Percentiles rank a stretch among this genome's conserved stretches.
Conservation (phyloP, 164 flowering plant species). For the Vitis vinifera region DNA sequence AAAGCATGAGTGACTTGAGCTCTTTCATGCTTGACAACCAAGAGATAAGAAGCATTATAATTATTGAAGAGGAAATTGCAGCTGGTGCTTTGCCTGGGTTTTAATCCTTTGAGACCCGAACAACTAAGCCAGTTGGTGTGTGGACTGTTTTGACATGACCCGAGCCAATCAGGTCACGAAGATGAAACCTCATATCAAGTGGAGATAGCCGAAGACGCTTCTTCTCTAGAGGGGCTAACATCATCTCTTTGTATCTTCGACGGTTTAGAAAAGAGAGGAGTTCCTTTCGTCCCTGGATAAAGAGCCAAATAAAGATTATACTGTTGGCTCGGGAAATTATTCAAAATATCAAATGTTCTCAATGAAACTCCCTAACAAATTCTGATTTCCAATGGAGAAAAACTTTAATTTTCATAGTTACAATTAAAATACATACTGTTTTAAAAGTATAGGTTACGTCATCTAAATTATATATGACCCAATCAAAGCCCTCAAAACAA, state of each 20-base stretch:
- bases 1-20: neutral
- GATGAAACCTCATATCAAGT: slow-evolving; percentile 93
- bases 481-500: too few relatives aligned
- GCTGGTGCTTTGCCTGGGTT: neutral
- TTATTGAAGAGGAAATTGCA: neutral
- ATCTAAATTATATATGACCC: neutral
- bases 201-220: slow-evolving; percentile 72
- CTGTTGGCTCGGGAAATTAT: neutral
- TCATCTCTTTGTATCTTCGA: slow-evolving; percentile 86
- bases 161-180: slow-evolving; percentile 88
- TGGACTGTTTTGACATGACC: slow-evolving; percentile 73
- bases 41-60: neutral
- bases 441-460: neutral
- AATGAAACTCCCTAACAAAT: too few relatives aligned
- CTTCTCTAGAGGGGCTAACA: slow-evolving; percentile 78
- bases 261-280: slow-evolving; percentile 72
- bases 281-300: slow-evolving; percentile 85
- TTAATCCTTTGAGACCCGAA: slow-evolving; percentile 70
- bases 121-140: slow-evolving; percentile 73
- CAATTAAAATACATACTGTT: neutral
- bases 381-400: too few relatives aligned
- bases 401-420: neutral
- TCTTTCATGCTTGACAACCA: neutral
- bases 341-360: neutral
- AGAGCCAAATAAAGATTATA: neutral